phyloP scores from a whole-genome alignment of 169 alveolate species.

The Plasmodium vivax region DNA sequence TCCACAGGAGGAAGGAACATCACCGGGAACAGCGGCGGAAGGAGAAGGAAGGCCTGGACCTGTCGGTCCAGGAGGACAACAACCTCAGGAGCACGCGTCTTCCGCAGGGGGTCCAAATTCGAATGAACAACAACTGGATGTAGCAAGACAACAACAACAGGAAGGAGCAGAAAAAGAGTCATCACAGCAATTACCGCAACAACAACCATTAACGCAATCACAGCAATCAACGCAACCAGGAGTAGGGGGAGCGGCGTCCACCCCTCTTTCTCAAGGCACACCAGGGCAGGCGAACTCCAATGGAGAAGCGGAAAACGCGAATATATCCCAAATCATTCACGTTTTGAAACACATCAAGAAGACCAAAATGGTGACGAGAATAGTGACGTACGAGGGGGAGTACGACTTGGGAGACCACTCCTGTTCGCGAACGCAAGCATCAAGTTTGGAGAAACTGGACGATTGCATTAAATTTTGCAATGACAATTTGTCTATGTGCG shows the following conservation, averaged over 20 bases:
- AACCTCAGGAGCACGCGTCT: not conserved
- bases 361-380: not conserved
- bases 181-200: too few species aligned
- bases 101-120: not conserved
- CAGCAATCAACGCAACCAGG: too few species aligned
- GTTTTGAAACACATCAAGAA: not conserved
- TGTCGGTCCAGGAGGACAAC: not conserved
- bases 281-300: not conserved
- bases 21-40: not conserved
- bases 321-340: not conserved
- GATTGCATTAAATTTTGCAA: not conserved
- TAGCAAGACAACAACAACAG: too few species aligned
- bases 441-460: not conserved
- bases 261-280: not conserved
- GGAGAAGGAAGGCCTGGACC: not conserved
- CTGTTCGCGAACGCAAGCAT: slow-evolving; percentile 4
- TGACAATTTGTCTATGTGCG: not conserved
- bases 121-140: too few species aligned
- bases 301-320: not conserved
- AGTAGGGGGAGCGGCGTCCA: not conserved
- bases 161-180: too few species aligned
- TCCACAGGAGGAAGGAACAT: not conserved
- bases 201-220: too few species aligned
- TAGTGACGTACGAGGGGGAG: not conserved
- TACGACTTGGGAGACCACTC: not conserved